Percentiles rank a stretch among this genome's conserved stretches.
phyloP scores from a whole-genome alignment of 768 basidiomycete genomes.

The Boletus tomentosulus region DNA sequence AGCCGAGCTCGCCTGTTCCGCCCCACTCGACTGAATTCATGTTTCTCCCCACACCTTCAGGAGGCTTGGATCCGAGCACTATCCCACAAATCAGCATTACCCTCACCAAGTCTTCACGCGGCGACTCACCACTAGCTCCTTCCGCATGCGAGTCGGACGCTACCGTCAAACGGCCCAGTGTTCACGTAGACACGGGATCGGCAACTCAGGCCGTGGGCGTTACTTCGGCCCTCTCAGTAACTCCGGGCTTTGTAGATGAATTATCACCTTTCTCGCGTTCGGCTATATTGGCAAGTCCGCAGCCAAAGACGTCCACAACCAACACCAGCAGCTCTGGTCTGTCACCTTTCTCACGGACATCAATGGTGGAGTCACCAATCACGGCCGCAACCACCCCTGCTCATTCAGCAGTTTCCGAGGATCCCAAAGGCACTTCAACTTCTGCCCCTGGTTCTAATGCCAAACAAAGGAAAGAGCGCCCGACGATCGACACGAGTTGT shows the following conservation, averaged over 20 bases:
- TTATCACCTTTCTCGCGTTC: conserved; percentile 20
- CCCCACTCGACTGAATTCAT: conserved; percentile 10
- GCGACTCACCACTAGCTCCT: conserved; percentile 24
- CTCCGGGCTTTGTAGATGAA: conserved; percentile 19
- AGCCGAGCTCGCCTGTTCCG: conserved; percentile 13
- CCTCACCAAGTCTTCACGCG: conserved; percentile 27
- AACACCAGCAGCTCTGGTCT: conserved; percentile 22
- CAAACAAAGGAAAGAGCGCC: conserved; percentile 28
- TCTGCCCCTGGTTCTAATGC: conserved; percentile 15
- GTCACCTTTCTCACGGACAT: conserved; percentile 29
- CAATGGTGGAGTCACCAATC: conserved; percentile 22
- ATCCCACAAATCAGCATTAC: conserved; percentile 31
- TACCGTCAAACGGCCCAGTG: conserved; percentile 25
- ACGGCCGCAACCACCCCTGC: conserved; percentile 28
- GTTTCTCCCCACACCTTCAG: conserved; percentile 11
- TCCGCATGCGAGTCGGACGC: conserved; percentile 26
- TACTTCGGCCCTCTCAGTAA: conserved; percentile 7
- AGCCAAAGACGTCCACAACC: conserved; percentile 23
- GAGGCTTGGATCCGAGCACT: conserved; percentile 13
- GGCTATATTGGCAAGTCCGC: conserved; percentile 18
- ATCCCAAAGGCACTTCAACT: conserved; percentile 5
- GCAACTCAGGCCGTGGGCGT: conserved; percentile 18
- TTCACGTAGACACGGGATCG: conserved; percentile 27
- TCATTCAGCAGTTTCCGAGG: conserved; percentile 20
- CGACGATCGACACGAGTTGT: conserved; percentile 31